Conservation (phyloP, 805 yeast species). For the Starmerella potacharoeniae region DNA sequence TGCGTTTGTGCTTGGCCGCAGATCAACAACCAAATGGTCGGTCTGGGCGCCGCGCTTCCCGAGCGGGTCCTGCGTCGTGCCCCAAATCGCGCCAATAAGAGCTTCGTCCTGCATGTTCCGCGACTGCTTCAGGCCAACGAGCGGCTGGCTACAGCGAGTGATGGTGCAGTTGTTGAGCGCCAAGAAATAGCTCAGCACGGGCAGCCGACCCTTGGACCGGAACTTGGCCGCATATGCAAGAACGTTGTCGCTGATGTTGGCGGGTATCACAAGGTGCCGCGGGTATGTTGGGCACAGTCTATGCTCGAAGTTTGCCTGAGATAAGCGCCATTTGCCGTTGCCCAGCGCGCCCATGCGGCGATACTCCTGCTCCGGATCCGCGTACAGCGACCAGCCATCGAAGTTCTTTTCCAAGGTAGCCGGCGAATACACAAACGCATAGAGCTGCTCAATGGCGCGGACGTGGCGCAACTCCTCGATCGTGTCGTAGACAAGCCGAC, state of each 20-base stretch:
- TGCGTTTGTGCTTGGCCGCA: constrained; percentile 88
- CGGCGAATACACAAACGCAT: constrained; percentile 75
- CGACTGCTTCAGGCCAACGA: constrained; percentile 79
- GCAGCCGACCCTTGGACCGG: constrained; percentile 76
- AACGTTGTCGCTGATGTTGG: constrained; percentile 67
- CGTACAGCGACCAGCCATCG: constrained; percentile 63
- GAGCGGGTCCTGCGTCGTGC: constrained; percentile 36
- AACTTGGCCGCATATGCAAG: constrained; percentile 73
- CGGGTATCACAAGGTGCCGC: constrained; percentile 52
- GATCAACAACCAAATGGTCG: constrained; percentile 70
- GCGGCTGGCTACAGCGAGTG: constrained; percentile 83
- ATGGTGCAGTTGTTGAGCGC: constrained; percentile 53
- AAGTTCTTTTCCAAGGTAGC: constrained; percentile 52
- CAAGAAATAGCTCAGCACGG: constrained; percentile 69
- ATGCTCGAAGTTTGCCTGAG: constrained; percentile 48
- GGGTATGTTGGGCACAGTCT: constrained; percentile 69
- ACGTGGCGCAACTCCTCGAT: constrained; percentile 55
- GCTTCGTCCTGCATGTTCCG: constrained; percentile 88
- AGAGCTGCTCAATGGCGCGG: constrained; percentile 44
- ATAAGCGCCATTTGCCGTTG: constrained; percentile 54
- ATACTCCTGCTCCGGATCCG: constrained; percentile 49
- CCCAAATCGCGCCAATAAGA: constrained; percentile 60
- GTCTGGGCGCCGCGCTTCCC: constrained; percentile 29
- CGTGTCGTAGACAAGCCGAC: constrained; percentile 62
- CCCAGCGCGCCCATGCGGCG: constrained; percentile 48